Conservation (phyloP, 169 alveolate species). For the Babesia ovis region DNA sequence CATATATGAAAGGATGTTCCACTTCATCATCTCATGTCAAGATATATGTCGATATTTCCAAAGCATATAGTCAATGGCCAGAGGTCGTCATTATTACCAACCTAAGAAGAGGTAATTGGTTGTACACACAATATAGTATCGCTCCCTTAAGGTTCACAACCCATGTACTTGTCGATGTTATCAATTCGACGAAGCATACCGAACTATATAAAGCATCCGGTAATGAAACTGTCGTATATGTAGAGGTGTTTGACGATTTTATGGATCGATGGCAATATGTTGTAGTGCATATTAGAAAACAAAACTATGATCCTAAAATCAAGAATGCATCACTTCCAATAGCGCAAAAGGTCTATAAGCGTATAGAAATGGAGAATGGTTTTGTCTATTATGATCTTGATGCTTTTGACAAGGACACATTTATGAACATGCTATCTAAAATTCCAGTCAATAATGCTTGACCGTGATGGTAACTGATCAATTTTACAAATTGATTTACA, state of each 20-base stretch:
- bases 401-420: not conserved
- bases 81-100: not conserved
- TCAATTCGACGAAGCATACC: not conserved
- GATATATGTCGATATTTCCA: not conserved
- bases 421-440: not conserved
- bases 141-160: not conserved
- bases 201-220: not conserved
- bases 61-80: not conserved
- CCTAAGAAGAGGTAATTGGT: constrained; percentile 7
- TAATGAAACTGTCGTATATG: not conserved
- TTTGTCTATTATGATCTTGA: not conserved
- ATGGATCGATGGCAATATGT: constrained; percentile 7
- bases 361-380: not conserved
- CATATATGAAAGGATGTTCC: not conserved
- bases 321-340: not conserved
- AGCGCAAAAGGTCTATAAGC: not conserved
- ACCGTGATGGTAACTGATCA: too few species aligned
- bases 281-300: not conserved
- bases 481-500: too few species aligned
- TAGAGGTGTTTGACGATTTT: not conserved
- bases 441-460: too few species aligned
- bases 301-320: not conserved
- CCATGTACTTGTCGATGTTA: not conserved
- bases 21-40: not conserved
- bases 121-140: constrained; percentile 1